These are phyloP conservation scores for Globisporangium spiculum DNA, from an alignment of 352 stramenopile genomes.

Conservation along the genomic window DNA sequence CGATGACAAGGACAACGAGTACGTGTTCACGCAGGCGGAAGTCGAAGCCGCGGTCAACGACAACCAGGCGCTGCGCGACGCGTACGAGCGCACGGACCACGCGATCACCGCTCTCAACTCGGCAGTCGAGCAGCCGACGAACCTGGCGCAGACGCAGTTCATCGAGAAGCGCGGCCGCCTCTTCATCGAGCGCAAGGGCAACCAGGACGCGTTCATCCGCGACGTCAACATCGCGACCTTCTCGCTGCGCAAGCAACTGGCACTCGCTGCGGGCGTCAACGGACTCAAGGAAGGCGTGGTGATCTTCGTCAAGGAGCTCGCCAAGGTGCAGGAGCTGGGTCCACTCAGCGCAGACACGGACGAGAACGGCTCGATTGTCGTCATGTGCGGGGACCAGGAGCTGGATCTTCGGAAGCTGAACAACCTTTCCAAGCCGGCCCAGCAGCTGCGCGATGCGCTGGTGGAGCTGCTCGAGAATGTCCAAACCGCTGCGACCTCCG, in stretches of 20 bases:
- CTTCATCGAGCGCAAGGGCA: conserved; percentile 25
- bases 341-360: conserved; percentile 32
- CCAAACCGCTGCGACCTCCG: conserved; percentile 37
- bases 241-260: conserved; percentile 41
- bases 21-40: conserved; percentile 26
- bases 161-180: conserved; percentile 36
- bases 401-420: conserved; percentile 46
- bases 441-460: conserved; percentile 45
- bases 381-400: conserved; percentile 44
- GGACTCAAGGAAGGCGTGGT: conserved; percentile 30
- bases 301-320: conserved; percentile 43
- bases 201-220: conserved; percentile 24
- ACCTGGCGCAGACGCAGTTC: conserved; percentile 28
- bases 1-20: conserved; percentile 41
- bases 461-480: conserved; percentile 54
- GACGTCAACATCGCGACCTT: conserved; percentile 33
- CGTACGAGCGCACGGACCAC: conserved; percentile 25
- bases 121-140: conserved; percentile 31
- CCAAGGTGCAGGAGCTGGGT: conserved; percentile 40
- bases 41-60: conserved; percentile 22
- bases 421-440: conserved; percentile 37
- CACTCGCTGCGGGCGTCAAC: conserved; percentile 32
- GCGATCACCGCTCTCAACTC: conserved; percentile 31
- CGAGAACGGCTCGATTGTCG: conserved; percentile 37
- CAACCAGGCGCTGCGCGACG: conserved; percentile 23